Conservation (phyloP, 2,329 filamentous ascomycete genomes). For the Hymenoscyphus fructigenus region DNA sequence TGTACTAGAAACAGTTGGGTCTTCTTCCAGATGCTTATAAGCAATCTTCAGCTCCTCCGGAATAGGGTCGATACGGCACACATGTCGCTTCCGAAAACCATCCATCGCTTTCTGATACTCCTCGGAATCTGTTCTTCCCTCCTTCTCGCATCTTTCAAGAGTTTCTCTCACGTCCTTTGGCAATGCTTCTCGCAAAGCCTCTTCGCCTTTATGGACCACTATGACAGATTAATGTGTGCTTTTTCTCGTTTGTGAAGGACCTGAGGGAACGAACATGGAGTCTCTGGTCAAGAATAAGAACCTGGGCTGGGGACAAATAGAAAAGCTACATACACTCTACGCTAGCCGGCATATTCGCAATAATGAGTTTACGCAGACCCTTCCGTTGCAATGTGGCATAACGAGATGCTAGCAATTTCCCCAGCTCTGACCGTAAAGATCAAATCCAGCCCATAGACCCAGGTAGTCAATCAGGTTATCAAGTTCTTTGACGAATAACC, state of each 20-base stretch:
- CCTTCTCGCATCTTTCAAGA: constrained; percentile 25
- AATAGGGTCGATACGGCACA: constrained; percentile 21
- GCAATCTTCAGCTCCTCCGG: constrained; percentile 23
- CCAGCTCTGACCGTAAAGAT: constrained; percentile 52
- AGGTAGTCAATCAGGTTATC: constrained; percentile 47
- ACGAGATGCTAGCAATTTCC: constrained; percentile 50
- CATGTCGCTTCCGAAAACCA: constrained; percentile 23
- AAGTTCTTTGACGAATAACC: constrained; percentile 50
- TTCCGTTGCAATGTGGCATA: constrained; percentile 42
- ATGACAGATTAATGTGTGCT: no score
- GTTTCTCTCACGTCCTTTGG: constrained; percentile 28
- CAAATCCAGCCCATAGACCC: constrained; percentile 40
- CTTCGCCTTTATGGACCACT: constrained; percentile 26
- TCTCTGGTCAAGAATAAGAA: no score
- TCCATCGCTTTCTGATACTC: constrained; percentile 24
- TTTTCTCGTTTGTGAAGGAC: no score
- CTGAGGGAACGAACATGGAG: no score
- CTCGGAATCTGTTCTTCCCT: constrained; percentile 19
- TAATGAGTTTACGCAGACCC: constrained; percentile 42
- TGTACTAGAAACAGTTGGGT: constrained; percentile 33
- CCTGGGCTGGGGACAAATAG: no score
- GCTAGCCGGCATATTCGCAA: constrained; percentile 35
- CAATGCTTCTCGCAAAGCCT: constrained; percentile 24
- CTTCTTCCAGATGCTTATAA: constrained; percentile 12
- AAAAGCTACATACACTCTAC: constrained; percentile 19